These are phyloP conservation scores for Cryomyces minteri DNA, from an alignment of 495 filamentous ascomycete species.

Conservation along the genomic window DNA sequence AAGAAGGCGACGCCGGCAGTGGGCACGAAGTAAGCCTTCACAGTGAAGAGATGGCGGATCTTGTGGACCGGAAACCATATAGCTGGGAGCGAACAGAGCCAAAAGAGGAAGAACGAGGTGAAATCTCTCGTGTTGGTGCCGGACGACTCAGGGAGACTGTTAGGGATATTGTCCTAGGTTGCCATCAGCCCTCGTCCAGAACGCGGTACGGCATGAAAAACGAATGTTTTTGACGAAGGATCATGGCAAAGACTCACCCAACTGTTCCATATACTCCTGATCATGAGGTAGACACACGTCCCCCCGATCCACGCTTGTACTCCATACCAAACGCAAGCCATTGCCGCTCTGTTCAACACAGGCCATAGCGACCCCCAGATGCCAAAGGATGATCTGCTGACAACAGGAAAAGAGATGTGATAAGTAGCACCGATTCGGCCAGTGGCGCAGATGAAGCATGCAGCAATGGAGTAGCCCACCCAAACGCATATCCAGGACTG, in stretches of 20 bases:
- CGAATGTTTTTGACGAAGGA: neutral
- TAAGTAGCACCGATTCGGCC: slow-evolving; percentile 17
- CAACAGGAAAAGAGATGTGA: slow-evolving; percentile 24
- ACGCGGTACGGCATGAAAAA: too few species aligned
- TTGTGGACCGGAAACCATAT: slow-evolving; percentile 62
- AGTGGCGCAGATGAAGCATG: slow-evolving; percentile 6
- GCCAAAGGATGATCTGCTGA: slow-evolving; percentile 18
- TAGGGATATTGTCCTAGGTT: slow-evolving; percentile 31
- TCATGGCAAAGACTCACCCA: slow-evolving; percentile 8
- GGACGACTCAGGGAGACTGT: slow-evolving; percentile 41
- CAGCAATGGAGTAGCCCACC: slow-evolving; percentile 9
- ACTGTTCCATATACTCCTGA: slow-evolving; percentile 16
- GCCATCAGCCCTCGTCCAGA: neutral
- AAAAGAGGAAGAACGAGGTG: slow-evolving; percentile 30
- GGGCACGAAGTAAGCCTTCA: slow-evolving; percentile 75
- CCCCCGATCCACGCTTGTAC: slow-evolving; percentile 10
- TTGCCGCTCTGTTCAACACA: slow-evolving; percentile 73
- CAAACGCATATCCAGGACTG: slow-evolving; percentile 74
- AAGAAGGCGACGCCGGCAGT: slow-evolving; percentile 73
- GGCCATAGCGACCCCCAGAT: slow-evolving; percentile 50
- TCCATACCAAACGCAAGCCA: slow-evolving; percentile 53
- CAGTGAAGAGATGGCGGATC: slow-evolving; percentile 77
- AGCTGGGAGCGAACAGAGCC: slow-evolving; percentile 26
- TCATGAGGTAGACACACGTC: slow-evolving; percentile 20
- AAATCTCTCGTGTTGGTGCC: slow-evolving; percentile 63